Evolutionary conservation across 2,329 filamentous ascomycete species (phyloP), one percentile per base, ranked within the genome.

Genomic region (Penicillium sp.): DNA sequence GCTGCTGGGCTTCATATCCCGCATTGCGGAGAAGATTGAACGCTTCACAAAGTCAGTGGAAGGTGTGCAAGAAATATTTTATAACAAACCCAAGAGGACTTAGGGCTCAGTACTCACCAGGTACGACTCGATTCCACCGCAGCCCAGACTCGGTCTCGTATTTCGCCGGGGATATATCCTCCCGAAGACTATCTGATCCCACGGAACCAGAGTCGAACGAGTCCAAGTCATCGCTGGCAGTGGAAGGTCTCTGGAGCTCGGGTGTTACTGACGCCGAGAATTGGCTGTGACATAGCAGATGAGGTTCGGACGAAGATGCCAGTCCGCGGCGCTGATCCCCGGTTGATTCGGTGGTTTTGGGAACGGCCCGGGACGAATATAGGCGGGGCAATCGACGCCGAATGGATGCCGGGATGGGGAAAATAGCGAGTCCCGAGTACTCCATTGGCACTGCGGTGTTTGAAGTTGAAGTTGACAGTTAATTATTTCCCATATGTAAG

Each of bases 11-110:
- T 59, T 75, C 72, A 27, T 64, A 67, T 3, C 67, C 62, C 18
- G 71, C 70, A 61, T 67, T 72, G 15, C 68, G 69, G 25, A 75
- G 65, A 41, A 74, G 65, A 41, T 65, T 69, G 41, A 72, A 67
- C 6, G 72, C 73, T 75, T 44, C 21, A 27, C 42, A 16, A 41
- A 12, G 39, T 59, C n/a, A 56, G 57, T 52, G 13, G 50, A 10
- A 38, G 2, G 25, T 32, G 15, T 18, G 21, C 31, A 34, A 32
- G 38, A 4, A 12, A 12, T 13, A 23, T 15, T 5, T 10, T 10
- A 40, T 10, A 31, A 9, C 0, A 42, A 31, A 1, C 1, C 8
- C 29, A 29, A 3, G 6, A 18, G 29, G 10, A 29, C 29, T 29
- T 9, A 18, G 29, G 9, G 10, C 27, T 29, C 29, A 31, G 35